A percentile compares a stretch with the other conserved stretches of the same genome.
These are phyloP conservation scores for Neobulgaria alba DNA, from an alignment of 2,329 filamentous ascomycete genomes.

Conservation along the genomic window DNA sequence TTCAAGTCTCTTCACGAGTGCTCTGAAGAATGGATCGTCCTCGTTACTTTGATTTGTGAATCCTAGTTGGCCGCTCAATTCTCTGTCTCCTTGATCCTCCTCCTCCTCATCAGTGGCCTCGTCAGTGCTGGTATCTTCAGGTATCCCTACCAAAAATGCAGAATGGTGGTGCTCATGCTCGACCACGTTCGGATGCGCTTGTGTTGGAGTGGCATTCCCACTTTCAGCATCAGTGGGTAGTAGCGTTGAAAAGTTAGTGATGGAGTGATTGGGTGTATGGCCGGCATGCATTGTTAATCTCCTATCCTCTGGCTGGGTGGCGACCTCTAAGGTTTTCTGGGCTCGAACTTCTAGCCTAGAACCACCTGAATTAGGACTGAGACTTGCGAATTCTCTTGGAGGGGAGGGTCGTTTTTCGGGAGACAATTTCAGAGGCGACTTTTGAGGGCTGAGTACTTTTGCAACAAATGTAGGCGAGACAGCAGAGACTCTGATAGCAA, in stretches of 20 bases:
- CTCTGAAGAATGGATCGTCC: conserved; percentile 21
- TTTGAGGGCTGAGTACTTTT: conserved; percentile 22
- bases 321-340: conserved; percentile 15
- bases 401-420: conserved; percentile 17
- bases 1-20: conserved; percentile 20
- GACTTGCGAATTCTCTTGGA: conserved; percentile 10
- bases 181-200: conserved; percentile 7
- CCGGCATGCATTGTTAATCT: conserved; percentile 54
- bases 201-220: conserved; percentile 24
- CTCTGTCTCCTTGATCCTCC: conserved; percentile 17
- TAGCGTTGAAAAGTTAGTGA: conserved; percentile 41
- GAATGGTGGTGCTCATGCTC: conserved; percentile 1
- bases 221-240: conserved; percentile 21
- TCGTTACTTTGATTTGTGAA: conserved; percentile 15
- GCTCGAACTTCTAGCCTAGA: conserved; percentile 7
- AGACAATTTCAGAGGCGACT: conserved; percentile 19
- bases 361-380: neutral
- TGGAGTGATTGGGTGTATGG: conserved; percentile 50
- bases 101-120: conserved; percentile 3
- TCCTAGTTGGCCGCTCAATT: conserved; percentile 20
- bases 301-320: conserved; percentile 32
- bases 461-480: conserved; percentile 31
- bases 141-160: neutral
- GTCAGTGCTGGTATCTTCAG: neutral
- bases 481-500: conserved; percentile 46